Conservation (phyloP, 2,329 filamentous ascomycete genomes). For the Alternaria rosae region DNA sequence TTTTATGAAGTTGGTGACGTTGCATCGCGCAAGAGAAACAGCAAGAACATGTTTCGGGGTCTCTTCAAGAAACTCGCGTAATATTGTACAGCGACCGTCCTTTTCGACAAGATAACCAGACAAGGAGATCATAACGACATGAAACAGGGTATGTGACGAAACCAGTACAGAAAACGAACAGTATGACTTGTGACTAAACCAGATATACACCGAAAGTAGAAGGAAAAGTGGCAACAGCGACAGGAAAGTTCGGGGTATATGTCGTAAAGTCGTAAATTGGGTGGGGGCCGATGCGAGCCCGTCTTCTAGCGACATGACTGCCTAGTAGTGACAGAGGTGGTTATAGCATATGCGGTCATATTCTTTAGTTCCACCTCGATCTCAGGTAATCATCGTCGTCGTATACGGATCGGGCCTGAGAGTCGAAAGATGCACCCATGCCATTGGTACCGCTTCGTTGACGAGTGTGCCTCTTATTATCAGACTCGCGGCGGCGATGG, state of each 20-base stretch:
- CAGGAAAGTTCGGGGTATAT: constrained; percentile 7
- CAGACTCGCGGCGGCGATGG: constrained; percentile 41
- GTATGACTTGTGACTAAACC: neutral
- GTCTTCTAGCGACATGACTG: constrained; percentile 1
- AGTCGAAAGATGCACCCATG: constrained; percentile 37
- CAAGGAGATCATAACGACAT: neutral
- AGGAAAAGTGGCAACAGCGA: neutral
- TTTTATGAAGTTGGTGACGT: too few species aligned
- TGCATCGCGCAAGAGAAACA: neutral
- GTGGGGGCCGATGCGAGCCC: neutral
- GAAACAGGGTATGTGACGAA: neutral
- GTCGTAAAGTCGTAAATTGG: constrained; percentile 11
- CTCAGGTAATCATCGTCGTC: constrained; percentile 44
- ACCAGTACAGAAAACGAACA: neutral
- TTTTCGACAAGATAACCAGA: neutral
- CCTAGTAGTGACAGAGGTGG: constrained; percentile 40
- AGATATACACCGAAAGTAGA: neutral
- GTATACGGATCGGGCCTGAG: constrained; percentile 39
- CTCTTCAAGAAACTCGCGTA: neutral
- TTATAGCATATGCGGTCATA: constrained; percentile 43
- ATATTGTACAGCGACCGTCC: neutral
- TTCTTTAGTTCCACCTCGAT: constrained; percentile 31
- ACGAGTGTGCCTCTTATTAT: constrained; percentile 36
- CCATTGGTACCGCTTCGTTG: constrained; percentile 35
- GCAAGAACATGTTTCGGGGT: neutral